Evolutionary conservation across 2,329 filamentous ascomycete genomes (phyloP), one percentile per base, ranked within the genome.

Genomic region (Teratosphaeria viscida): DNA sequence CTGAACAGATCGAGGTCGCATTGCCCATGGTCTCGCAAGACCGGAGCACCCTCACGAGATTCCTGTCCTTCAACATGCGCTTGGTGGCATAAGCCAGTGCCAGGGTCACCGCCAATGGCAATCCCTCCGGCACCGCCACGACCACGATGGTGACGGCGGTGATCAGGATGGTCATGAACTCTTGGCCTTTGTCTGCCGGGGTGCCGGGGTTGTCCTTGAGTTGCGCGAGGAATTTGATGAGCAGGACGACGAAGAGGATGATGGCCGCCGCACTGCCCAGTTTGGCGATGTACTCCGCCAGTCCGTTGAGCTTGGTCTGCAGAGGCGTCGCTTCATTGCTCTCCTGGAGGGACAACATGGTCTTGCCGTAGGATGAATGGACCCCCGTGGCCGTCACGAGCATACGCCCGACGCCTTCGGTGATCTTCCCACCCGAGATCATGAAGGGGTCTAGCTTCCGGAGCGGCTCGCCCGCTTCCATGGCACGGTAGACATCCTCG

Each of bases 231-330:
- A 95, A 96, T 67, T 90, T 83, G 76, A 96, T 92, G 68, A 96
- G 84, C 14, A 96, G 80, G 54, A 95, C 87, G 54, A 92, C 80
- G 75, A 96, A 96, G 54, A 96, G 79, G 10, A 92, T 74, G 14
- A 94, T 77, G 64, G 88, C 90, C 55, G 90, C 89, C 61, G 82
- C 85, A 71, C 89, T 90, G 73, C 86, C 86, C 52, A 88, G 79
- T 69, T 88, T 88, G n/a, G 86, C 86, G 66, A 92, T 90, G 68
- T 90, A 88, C 67, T 90, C 88, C 6, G 89, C 89, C 19, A 92
- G 78, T 3, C 85, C 79, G 64, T 91, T 90, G 60, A 92, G 77
- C 72, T 91, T 92, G 2, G 82, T 85, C 71, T 92, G 89, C 7
- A 92, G 73, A 3, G 89, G 89, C 1, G 89, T 92, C 27, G 88